phyloP scores from a whole-genome alignment of 2,329 filamentous ascomycete species.

The Colletotrichum cordylinicola region DNA sequence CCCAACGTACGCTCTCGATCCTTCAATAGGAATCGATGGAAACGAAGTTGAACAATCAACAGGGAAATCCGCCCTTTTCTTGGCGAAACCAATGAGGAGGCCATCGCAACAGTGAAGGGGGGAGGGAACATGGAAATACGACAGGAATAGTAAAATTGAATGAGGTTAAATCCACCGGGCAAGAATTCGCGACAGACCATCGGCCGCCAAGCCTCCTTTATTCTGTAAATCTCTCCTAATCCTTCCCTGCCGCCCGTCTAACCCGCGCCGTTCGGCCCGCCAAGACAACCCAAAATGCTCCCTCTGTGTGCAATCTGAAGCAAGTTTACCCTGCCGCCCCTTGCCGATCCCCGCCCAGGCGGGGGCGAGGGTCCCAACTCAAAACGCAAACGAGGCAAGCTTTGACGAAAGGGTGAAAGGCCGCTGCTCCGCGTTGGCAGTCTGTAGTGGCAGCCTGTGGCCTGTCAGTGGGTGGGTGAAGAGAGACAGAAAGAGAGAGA shows the following conservation, averaged over 20 bases:
- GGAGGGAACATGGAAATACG: not conserved
- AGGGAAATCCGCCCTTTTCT: not conserved
- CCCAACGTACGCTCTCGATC: not conserved
- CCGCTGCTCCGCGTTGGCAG: not conserved
- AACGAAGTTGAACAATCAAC: no score
- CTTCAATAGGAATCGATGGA: not conserved
- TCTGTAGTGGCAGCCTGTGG: not conserved
- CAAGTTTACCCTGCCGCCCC: conserved; percentile 12
- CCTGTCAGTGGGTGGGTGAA: not conserved
- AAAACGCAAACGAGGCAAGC: not conserved
- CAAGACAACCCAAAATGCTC: not conserved
- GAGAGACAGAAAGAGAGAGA: no score
- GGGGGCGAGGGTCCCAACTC: not conserved
- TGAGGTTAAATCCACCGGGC: not conserved
- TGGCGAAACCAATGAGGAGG: not conserved
- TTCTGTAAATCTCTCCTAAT: conserved; percentile 11
- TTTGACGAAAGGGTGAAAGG: not conserved
- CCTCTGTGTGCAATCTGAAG: not conserved
- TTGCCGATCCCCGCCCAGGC: not conserved
- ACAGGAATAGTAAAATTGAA: not conserved
- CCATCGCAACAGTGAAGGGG: not conserved
- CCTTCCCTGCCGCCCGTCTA: not conserved
- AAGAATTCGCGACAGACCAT: conserved; percentile 6
- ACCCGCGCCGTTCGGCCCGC: not conserved
- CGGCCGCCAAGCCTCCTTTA: not conserved